phyloP scores from a whole-genome alignment of 495 filamentous ascomycete genomes.

The Penicillium simplicissimum region DNA sequence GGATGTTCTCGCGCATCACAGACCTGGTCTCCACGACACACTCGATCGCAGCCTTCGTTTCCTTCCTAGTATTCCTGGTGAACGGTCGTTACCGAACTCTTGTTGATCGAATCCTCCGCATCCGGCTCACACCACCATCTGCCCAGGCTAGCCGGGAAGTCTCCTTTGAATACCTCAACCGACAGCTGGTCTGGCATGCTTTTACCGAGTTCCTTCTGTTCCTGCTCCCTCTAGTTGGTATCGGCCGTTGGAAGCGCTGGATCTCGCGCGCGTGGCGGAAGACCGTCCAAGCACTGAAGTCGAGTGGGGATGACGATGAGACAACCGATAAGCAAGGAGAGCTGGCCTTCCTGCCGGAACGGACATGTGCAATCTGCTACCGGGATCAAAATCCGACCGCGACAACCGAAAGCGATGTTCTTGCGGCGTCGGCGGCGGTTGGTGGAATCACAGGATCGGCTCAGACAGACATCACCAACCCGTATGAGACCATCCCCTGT shows the following conservation, averaged over 20 bases:
- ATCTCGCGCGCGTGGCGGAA: slow-evolving; percentile 79
- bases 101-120: slow-evolving; percentile 79
- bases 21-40: slow-evolving; percentile 68
- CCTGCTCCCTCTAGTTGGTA: slow-evolving; percentile 88
- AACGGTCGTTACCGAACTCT: slow-evolving; percentile 91
- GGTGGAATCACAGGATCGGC: slow-evolving; percentile 82
- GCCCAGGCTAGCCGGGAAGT: slow-evolving; percentile 85
- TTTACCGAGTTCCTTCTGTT: slow-evolving; percentile 98
- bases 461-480: slow-evolving; percentile 93
- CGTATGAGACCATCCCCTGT: slow-evolving; percentile 89
- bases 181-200: slow-evolving; percentile 97
- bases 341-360: slow-evolving; percentile 80
- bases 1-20: slow-evolving; percentile 65
- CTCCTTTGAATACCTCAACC: slow-evolving; percentile 95
- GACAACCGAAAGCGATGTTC: slow-evolving; percentile 65
- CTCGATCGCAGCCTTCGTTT: slow-evolving; percentile 74
- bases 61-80: slow-evolving; percentile 85
- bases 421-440: slow-evolving; percentile 60
- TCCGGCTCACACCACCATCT: slow-evolving; percentile 81
- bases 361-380: slow-evolving; percentile 98
- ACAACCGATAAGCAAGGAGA: slow-evolving; percentile 62
- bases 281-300: slow-evolving; percentile 61
- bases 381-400: slow-evolving; percentile 78
- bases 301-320: slow-evolving; percentile 50
- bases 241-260: slow-evolving; percentile 91